phyloP scores from a whole-genome alignment of 768 basidiomycete genomes.

The Amanita jacksonii region DNA sequence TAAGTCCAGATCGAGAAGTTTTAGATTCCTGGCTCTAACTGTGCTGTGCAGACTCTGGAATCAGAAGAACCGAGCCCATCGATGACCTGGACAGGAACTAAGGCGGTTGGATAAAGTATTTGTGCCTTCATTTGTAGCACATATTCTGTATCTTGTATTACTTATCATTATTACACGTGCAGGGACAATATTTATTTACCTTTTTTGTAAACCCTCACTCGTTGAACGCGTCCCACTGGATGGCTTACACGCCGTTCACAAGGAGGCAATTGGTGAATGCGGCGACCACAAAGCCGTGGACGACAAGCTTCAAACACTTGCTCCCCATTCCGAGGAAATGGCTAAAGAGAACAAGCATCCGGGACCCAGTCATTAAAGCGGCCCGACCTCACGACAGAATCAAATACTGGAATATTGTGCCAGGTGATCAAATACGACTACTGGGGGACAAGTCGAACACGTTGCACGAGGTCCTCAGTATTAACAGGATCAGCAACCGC shows the following conservation, averaged over 20 bases:
- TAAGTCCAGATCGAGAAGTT: conserved; percentile 21
- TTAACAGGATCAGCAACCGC: conserved; percentile 65
- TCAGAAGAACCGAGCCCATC: conserved; percentile 70
- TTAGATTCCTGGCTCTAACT: neutral
- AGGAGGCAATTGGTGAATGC: conserved; percentile 32
- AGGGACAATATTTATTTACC: neutral
- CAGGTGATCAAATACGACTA: conserved; percentile 70
- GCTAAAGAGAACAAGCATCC: conserved; percentile 32
- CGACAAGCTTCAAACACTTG: conserved; percentile 59
- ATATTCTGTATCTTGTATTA: neutral
- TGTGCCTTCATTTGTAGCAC: too few species aligned
- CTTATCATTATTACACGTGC: neutral
- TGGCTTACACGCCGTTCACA: conserved; percentile 25
- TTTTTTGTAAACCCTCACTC: neutral
- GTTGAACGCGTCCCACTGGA: neutral
- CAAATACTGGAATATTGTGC: conserved; percentile 82
- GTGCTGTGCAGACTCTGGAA: conserved; percentile 56
- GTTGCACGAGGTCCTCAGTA: conserved; percentile 61
- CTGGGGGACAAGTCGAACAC: conserved; percentile 51
- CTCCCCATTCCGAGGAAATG: conserved; percentile 49
- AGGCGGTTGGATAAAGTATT: conserved; percentile 20
- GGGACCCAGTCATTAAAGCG: conserved; percentile 41
- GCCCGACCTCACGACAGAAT: conserved; percentile 60
- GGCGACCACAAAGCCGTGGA: conserved; percentile 45
- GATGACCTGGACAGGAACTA: conserved; percentile 36